These are phyloP conservation scores for Psilocybe mexicana DNA, from an alignment of 1,284 basidiomycete genomes.

Conservation along the genomic window DNA sequence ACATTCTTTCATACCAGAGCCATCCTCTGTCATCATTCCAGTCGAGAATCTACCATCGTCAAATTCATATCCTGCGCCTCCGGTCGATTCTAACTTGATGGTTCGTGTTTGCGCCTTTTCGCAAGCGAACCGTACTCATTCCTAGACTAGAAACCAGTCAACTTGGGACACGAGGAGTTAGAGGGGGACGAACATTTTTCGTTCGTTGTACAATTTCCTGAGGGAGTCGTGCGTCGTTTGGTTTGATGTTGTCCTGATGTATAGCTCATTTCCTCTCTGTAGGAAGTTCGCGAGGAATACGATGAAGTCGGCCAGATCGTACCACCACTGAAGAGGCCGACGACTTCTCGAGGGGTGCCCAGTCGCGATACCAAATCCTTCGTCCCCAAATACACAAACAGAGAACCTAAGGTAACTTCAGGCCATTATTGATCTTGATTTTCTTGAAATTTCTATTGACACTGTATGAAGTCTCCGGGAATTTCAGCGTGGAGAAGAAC, in stretches of 20 bases:
- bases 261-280: neutral
- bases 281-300: neutral
- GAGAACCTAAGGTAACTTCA: neutral
- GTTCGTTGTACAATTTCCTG: neutral
- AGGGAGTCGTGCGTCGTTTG: neutral
- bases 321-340: neutral
- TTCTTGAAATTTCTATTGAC: neutral
- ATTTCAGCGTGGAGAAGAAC: neutral
- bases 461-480: neutral
- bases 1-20: neutral
- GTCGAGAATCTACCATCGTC: neutral
- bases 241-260: neutral
- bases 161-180: neutral
- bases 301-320: neutral
- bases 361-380: neutral
- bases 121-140: neutral
- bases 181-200: slow-evolving; percentile 2
- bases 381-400: neutral
- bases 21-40: neutral
- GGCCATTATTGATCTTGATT: neutral
- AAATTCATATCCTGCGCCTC: neutral
- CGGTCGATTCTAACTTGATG: neutral
- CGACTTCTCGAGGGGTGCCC: neutral
- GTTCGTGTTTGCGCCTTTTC: neutral
- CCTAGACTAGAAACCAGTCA: neutral